A percentile compares a stretch with the other conserved stretches of the same genome.
phyloP scores from a whole-genome alignment of 768 basidiomycete genomes.

The Pulveroboletus sp. region DNA sequence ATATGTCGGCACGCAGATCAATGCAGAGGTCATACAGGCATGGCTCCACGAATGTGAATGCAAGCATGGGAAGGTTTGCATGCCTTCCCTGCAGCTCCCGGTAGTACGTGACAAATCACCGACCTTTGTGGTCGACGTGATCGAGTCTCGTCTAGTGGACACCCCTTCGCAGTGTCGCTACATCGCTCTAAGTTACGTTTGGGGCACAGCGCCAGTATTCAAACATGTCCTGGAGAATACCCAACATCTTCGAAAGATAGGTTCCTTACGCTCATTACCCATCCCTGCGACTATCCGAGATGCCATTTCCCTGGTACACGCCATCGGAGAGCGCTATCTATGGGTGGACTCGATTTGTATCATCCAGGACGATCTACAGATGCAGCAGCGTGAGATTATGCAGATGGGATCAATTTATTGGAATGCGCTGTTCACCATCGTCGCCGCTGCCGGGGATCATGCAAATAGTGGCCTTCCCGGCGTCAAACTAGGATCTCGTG shows the following conservation, averaged over 20 bases:
- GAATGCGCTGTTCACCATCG: constrained; percentile 15
- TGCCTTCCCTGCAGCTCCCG: neutral
- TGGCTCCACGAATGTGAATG: constrained; percentile 17
- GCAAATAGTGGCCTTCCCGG: constrained; percentile 13
- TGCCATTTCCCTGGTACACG: constrained; percentile 17
- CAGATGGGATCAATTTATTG: constrained; percentile 23
- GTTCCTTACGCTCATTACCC: neutral
- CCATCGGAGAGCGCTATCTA: constrained; percentile 23
- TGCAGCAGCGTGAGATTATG: constrained; percentile 16
- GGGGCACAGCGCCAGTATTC: constrained; percentile 13
- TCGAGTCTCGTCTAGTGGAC: constrained; percentile 13
- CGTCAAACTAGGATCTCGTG: constrained; percentile 2
- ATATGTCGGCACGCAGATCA: constrained; percentile 2
- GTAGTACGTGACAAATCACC: neutral
- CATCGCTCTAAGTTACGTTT: constrained; percentile 23
- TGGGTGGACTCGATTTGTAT: constrained; percentile 28
- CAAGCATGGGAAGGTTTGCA: constrained; percentile 9
- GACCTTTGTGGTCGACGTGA: constrained; percentile 14
- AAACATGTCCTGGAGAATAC: constrained; percentile 8
- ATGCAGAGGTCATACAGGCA: constrained; percentile 5
- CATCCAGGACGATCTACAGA: constrained; percentile 15
- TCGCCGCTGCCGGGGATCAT: constrained; percentile 13
- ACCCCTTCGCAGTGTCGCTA: constrained; percentile 21
- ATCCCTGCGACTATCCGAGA: constrained; percentile 24
- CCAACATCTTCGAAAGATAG: constrained; percentile 1